phyloP scores from a whole-genome alignment of 768 basidiomycete genomes.

The Ramaria sp. region DNA sequence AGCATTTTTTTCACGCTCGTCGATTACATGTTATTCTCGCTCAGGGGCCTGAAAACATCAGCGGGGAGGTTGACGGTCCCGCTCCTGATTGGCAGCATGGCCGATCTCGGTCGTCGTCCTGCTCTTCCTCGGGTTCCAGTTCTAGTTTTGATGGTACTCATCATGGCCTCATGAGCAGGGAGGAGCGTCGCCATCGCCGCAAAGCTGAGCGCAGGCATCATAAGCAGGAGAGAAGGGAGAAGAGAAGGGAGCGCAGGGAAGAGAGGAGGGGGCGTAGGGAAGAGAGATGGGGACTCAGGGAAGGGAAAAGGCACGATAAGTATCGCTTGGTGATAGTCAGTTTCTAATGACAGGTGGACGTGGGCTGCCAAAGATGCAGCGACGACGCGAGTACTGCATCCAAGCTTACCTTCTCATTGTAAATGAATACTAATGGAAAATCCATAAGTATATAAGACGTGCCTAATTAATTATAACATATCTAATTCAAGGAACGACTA shows the following conservation, averaged over 20 bases:
- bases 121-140: not conserved
- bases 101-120: not conserved
- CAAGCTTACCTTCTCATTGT: no score
- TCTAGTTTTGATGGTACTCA: not conserved
- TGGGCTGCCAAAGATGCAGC: no score
- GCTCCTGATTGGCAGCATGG: not conserved
- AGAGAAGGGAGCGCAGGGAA: not conserved
- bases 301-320: not conserved
- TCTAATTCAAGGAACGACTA: no score
- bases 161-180: not conserved
- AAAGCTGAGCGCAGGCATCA: not conserved
- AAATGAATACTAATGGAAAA: no score
- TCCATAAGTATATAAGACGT: no score
- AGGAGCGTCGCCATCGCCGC: not conserved
- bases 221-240: not conserved
- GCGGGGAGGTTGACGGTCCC: constrained; percentile 2
- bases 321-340: not conserved
- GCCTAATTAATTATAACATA: no score
- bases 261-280: not conserved
- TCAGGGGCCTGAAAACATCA: constrained; percentile 16
- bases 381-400: no score
- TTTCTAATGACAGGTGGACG: not conserved
- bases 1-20: constrained; percentile 42
- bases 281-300: not conserved
- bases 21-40: constrained; percentile 32